Evolutionary conservation across 1,284 basidiomycete genomes (phyloP), one percentile per base, ranked within the genome.

Genomic region (Neolentinus lepideus): DNA sequence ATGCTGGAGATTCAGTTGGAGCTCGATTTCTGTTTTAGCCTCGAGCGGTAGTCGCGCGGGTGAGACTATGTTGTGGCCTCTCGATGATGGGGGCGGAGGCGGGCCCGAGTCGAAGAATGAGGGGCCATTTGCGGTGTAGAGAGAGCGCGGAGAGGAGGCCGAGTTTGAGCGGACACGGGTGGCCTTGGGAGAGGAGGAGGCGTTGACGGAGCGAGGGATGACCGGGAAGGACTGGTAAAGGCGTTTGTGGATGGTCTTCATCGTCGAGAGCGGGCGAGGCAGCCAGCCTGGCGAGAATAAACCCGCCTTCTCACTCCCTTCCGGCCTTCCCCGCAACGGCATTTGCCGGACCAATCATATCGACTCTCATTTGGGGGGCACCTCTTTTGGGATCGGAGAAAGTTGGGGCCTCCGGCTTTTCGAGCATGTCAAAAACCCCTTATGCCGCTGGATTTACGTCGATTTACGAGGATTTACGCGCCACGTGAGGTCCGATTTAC

Each of bases 161-260:
- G 75, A 77, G 60, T 74, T 76, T 14, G 78, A 77, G 63, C 77
- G 75, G 54, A 75, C 71, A 54, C 78, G 70, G 57, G 74, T 8
- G 12, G 27, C 22, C 11, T 47, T 66, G 56, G 64, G 61, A 6
- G 70, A 59, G 6, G 72, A 60, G 52, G 67, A 61, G 45, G 59
- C 53, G 14, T 61, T 55, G 27, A 60, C 56, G 4, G 66, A 62
- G 33, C 70, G 66, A n/a, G 78, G 77, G 3, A 82, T 66, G 54
- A 72, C 77, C 14, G 73, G 73, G 22, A 25, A 50, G 14, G 47
- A 24, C 47, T 50, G 47, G 63, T 74, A 78, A 38, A 83, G 67
- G 14, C 78, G 75, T 61, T 79, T 81, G 60, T 78, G 80, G 21
- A 82, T 75, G 43, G 73, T 72, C 72, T 79, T 79, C 75, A 81